Evolutionary conservation across 1,139 yeast species (phyloP), one percentile per base, ranked within the genome.

Genomic region (Hyphopichia burtonii): DNA sequence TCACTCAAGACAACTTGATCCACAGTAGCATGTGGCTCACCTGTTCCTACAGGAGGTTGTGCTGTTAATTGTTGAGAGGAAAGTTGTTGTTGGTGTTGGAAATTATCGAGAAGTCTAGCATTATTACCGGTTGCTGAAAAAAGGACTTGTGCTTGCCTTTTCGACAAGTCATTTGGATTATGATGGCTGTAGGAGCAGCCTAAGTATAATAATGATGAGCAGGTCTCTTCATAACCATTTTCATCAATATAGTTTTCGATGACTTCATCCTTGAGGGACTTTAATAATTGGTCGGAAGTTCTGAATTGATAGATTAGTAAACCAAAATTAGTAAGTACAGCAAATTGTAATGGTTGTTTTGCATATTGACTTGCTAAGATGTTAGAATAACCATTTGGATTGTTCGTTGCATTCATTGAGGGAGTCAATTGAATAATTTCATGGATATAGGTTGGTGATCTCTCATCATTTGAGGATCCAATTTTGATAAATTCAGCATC

Each of bases 1-100:
- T 96, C 96, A 65, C 96, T 87, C 49, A 93, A 74, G 30, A 88
- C 80, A 9, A 93, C 96, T 56, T 85, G 83, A 50, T 85, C 90
- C 37, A 84, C 74, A 28, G 71, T 61, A 2, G 72, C 69, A 39
- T 67, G 71, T 3, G 58, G 34, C 7, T 55, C 60, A 2, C 15
- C 20, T 44, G 34, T 14, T 8, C 31, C 18, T 14, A 35, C 20
- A 16, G 48, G 51, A 4, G 11, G 12, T 31, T 48, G 52, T 15
- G 43, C 49, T 16, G 46, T 41, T 20, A 44, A 34, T 33, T 46
- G 51, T 14, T 52, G 51, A 25, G 34, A 6, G 17, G 36, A 41
- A 17, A 34, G 32, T 34, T 41, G 32, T 7, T 31, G 33, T 25
- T 36, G 38, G 10, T 31, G 34, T 12, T 37, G 27, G 8, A 28